These are phyloP conservation scores for Exophiala dermatitidis DNA, from an alignment of 2,329 filamentous ascomycete species.

Conservation along the genomic window DNA sequence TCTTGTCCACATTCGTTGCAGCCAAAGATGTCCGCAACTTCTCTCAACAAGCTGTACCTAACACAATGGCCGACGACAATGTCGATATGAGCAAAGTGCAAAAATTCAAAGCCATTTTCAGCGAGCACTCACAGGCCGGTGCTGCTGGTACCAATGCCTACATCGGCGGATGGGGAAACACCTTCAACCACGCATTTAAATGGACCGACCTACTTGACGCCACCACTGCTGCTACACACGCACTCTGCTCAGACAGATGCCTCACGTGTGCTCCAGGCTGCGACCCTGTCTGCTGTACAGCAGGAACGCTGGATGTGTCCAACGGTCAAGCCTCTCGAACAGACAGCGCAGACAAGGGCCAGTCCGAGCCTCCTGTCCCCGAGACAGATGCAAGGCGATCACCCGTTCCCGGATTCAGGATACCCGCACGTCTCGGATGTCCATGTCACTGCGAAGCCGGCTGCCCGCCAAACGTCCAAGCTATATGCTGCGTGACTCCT, in stretches of 20 bases:
- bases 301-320: not conserved
- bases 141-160: not conserved
- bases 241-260: not conserved
- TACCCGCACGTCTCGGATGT: slow-evolving; percentile 2
- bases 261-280: slow-evolving; percentile 14
- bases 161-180: not conserved
- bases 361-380: not conserved
- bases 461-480: not conserved
- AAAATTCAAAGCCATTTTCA: slow-evolving; percentile 11
- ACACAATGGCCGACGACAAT: not conserved
- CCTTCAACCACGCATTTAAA: slow-evolving; percentile 9
- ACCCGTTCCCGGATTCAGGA: not conserved
- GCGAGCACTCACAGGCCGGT: not conserved
- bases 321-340: not conserved
- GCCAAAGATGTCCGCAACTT: slow-evolving; percentile 2
- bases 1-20: not conserved
- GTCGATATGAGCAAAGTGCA: slow-evolving; percentile 6
- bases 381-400: not conserved
- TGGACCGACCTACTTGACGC: slow-evolving; percentile 15
- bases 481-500: slow-evolving; percentile 1
- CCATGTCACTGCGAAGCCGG: slow-evolving; percentile 12
- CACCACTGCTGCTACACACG: not conserved
- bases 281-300: slow-evolving; percentile 11
- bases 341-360: not conserved
- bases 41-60: slow-evolving; percentile 8